Percentiles rank a stretch among this genome's conserved stretches.
phyloP scores from a whole-genome alignment of 345 rosid species.

The Nephelium lappaceum region DNA sequence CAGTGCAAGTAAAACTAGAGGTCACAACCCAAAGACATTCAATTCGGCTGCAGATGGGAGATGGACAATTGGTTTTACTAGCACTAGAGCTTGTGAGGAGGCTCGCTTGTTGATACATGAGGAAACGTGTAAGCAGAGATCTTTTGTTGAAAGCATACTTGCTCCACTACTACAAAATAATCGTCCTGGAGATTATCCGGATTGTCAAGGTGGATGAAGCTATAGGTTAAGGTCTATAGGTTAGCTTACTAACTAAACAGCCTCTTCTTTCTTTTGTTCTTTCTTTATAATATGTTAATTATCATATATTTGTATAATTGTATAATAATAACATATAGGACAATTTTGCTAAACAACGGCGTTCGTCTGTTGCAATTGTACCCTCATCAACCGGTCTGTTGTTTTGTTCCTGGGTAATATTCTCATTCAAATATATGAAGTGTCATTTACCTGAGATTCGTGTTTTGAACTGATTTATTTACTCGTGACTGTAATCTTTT shows the following conservation, averaged over 20 bases:
- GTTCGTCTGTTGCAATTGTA: neutral
- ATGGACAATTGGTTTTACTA: constrained; percentile 66
- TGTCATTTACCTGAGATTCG: neutral
- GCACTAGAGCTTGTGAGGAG: constrained; percentile 42
- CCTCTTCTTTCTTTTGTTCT: neutral
- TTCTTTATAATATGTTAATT: neutral
- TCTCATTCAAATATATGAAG: neutral
- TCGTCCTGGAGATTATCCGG: constrained; percentile 22
- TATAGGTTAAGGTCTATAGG: constrained; percentile 18
- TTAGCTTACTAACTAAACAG: constrained; percentile 14
- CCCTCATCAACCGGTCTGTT: neutral
- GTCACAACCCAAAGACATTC: constrained; percentile 24
- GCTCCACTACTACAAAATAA: constrained; percentile 35
- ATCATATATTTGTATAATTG: neutral
- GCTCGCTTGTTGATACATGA: constrained; percentile 49
- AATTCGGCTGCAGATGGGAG: constrained; percentile 45
- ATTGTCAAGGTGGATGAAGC: constrained; percentile 28
- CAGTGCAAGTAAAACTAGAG: constrained; percentile 29
- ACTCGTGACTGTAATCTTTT: neutral
- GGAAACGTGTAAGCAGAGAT: constrained; percentile 50
- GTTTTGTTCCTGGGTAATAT: neutral
- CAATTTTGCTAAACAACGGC: neutral
- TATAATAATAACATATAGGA: constrained; percentile 1
- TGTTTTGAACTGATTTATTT: too few species aligned
- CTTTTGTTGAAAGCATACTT: constrained; percentile 38